These are phyloP conservation scores for Crotalaria pallida DNA, from an alignment of 306 rosid genomes.

Conservation along the genomic window DNA sequence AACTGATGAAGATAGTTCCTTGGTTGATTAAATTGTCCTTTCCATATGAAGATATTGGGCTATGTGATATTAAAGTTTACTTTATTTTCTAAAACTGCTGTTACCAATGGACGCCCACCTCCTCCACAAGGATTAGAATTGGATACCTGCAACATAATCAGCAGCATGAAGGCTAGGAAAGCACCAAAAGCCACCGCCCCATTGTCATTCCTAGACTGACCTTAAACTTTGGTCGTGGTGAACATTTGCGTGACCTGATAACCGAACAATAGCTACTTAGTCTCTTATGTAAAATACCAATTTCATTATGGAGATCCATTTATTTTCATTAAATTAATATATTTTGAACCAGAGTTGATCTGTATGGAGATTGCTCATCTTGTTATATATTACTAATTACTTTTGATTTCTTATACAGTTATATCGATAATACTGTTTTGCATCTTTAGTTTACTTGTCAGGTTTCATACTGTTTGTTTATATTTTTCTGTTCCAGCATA, in stretches of 20 bases:
- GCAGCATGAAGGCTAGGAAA: no score
- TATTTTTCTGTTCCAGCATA: not conserved
- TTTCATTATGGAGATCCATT: not conserved
- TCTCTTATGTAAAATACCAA: not conserved
- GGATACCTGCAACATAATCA: no score
- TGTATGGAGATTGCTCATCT: not conserved
- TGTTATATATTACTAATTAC: not conserved
- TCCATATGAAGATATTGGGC: no score
- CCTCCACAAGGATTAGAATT: no score
- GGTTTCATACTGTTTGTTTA: not conserved
- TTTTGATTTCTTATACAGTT: not conserved
- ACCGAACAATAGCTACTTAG: not conserved
- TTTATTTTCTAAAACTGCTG: no score
- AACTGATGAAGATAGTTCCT: not conserved
- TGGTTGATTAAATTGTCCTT: not conserved
- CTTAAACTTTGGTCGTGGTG: not conserved
- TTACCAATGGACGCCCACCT: no score
- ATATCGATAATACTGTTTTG: not conserved
- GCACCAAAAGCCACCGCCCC: no score
- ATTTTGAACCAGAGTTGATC: not conserved
- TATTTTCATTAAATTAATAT: not conserved
- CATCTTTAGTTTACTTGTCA: conserved; percentile 11
- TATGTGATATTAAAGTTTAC: no score
- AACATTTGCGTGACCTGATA: not conserved
- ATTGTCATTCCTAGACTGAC: not conserved